Percentiles rank a stretch among this genome's conserved stretches.
phyloP scores from a whole-genome alignment of 129 eudicot genomes.

The Logfia minima region DNA sequence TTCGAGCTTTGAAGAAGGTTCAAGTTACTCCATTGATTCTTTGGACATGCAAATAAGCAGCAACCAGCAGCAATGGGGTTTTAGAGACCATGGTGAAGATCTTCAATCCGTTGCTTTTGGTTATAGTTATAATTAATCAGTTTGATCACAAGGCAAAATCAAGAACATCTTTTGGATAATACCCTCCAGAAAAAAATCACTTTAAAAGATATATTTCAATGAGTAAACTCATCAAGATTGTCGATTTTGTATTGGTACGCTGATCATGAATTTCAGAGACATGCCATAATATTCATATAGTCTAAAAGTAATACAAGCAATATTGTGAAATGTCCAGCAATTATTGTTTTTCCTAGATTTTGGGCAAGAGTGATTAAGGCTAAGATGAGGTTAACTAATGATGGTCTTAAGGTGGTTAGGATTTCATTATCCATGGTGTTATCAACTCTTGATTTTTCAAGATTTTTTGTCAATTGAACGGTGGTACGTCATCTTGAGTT shows the following conservation, averaged over 20 bases:
- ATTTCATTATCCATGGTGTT: neutral
- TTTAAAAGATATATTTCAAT: conserved; percentile 17
- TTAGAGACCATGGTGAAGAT: conserved; percentile 59
- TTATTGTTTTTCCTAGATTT: neutral
- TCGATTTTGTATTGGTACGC: conserved; percentile 34
- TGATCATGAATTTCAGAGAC: conserved; percentile 31
- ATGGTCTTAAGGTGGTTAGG: neutral
- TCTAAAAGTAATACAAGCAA: neutral
- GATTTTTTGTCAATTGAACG: neutral
- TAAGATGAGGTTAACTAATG: neutral
- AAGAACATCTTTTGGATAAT: conserved; percentile 24
- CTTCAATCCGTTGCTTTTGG: conserved; percentile 75
- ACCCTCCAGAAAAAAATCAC: neutral
- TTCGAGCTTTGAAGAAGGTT: conserved; percentile 62
- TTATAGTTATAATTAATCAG: conserved; percentile 46
- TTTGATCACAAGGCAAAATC: neutral
- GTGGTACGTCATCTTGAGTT: neutral
- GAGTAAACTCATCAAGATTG: conserved; percentile 37
- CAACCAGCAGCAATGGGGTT: conserved; percentile 52
- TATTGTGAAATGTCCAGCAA: neutral
- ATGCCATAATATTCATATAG: conserved; percentile 13
- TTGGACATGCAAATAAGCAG: conserved; percentile 49
- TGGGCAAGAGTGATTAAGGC: neutral
- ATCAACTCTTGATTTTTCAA: neutral
- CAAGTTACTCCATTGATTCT: conserved; percentile 65